Percentiles rank a stretch among this genome's conserved stretches.
These are phyloP conservation scores for Rhytidiadelphus loreus DNA, from an alignment of 225 moss, liverwort and hornwort genomes.

Conservation along the genomic window DNA sequence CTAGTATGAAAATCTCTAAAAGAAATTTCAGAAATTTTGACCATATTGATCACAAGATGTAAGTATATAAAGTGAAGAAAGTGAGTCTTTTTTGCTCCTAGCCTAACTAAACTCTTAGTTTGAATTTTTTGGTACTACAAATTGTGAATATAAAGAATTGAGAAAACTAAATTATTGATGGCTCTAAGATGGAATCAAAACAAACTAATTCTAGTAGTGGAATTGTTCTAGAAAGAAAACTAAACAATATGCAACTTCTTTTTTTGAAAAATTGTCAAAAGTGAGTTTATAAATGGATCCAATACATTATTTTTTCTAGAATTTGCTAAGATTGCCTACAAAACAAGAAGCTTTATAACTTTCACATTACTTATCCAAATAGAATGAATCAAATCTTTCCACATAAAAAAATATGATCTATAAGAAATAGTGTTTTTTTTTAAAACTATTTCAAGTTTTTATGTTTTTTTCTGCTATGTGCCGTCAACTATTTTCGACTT, in stretches of 20 bases:
- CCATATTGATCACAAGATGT: not conserved
- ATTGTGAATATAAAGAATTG: not conserved
- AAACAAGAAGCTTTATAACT: not conserved
- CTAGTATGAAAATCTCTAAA: not conserved
- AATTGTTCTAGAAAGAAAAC: not conserved
- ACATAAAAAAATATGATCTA: not conserved
- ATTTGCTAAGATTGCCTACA: not conserved
- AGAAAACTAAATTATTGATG: not conserved
- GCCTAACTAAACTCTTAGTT: too few species aligned
- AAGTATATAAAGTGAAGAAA: not conserved
- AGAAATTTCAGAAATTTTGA: not conserved
- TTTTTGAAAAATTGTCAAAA: not conserved
- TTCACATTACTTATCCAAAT: not conserved
- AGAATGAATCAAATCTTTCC: not conserved
- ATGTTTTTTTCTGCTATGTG: not conserved
- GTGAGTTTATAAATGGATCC: not conserved
- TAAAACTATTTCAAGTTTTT: not conserved
- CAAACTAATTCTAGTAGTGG: not conserved
- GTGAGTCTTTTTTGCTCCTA: not conserved
- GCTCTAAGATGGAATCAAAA: not conserved
- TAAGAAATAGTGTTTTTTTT: not conserved
- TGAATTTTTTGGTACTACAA: too few species aligned
- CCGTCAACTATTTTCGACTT: not conserved
- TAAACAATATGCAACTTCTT: accelerated
- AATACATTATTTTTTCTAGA: not conserved